Conservation (phyloP, 441 rosid genomes). For the Lepidium campestre region DNA sequence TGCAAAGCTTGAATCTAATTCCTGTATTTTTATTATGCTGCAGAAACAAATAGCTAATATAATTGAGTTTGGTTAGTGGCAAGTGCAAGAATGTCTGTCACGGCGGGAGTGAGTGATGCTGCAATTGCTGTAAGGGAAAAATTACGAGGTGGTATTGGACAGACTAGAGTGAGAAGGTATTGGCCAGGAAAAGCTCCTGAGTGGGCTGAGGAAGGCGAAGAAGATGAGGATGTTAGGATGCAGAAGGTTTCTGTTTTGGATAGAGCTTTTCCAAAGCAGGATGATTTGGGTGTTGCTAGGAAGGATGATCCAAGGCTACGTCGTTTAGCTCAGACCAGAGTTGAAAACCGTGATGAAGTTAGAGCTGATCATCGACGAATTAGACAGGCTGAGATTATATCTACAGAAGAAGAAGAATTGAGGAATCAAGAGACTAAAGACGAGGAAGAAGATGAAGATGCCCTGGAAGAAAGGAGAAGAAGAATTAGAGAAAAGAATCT, state of each 20-base stretch:
- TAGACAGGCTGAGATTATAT: slow-evolving; percentile 77
- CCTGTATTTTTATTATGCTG: neutral
- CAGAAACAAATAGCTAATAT: neutral
- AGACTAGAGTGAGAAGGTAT: slow-evolving; percentile 77
- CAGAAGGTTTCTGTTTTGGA: slow-evolving; percentile 48
- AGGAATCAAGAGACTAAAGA: slow-evolving; percentile 52
- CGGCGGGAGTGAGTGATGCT: slow-evolving; percentile 69
- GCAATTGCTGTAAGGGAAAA: slow-evolving; percentile 62
- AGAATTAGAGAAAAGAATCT: slow-evolving; percentile 60
- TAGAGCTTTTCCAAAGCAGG: slow-evolving; percentile 54
- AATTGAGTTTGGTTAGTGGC: neutral
- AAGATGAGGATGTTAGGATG: slow-evolving; percentile 69
- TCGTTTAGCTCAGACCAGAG: slow-evolving; percentile 68
- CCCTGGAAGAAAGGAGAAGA: slow-evolving; percentile 62
- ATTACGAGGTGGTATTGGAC: slow-evolving; percentile 72
- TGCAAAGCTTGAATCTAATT: neutral
- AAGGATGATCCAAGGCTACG: slow-evolving; percentile 83
- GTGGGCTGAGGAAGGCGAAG: slow-evolving; percentile 80
- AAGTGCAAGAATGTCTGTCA: slow-evolving; percentile 55
- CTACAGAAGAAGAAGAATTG: slow-evolving; percentile 64
- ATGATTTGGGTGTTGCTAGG: slow-evolving; percentile 33
- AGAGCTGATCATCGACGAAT: slow-evolving; percentile 84
- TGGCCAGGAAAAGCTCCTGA: slow-evolving; percentile 96
- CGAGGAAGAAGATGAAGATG: slow-evolving; percentile 70
- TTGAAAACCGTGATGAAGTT: slow-evolving; percentile 70